Evolutionary conservation across 768 basidiomycete species (phyloP), one percentile per base, ranked within the genome.

Genomic region (Kwoniella dejecticola): DNA sequence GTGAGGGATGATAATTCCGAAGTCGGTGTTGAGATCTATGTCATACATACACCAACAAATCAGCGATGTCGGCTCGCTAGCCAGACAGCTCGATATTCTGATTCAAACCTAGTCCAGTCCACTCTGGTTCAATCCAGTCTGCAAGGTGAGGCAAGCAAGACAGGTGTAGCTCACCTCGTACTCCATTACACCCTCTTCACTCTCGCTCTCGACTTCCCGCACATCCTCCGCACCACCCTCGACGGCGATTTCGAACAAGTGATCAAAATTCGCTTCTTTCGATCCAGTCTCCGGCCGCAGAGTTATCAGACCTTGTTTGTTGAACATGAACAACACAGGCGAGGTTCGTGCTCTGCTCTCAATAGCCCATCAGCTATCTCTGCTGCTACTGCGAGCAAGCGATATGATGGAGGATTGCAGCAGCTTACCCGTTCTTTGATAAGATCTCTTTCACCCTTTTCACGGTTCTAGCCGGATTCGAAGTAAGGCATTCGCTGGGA

Each of bases 171-270:
- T 41, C 52, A 68, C 72, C 70, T 75, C 74, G 23, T 29, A 74
- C 29, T 62, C 54, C 7, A 41, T 4, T 5, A 44, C 66, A 2
- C 60, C 70, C 2, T 70, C 64, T 10, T 74, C 72, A 13, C 60
- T 50, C 24, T 74, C 72, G 10, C 60, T 50, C 24, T 62, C 59
- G 0, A 64, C 45, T 27, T 73, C 63, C 50, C 63, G 61, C 2
- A 78, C 77, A 62, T 78, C 77, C 50, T 78, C 75, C 21, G 77
- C 77, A 5, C 77, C 77, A 29, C 48, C 66, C 27, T 78, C 77
- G 2, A 75, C 59, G 10, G 69, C 73, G 4, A 74, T 40, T 12
- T 78, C 77, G 52, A 76, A 78, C 11, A 78, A 52, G 12, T 68
- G 63, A n/a, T 78, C 77, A 49, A 68, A 78, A 3, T 36, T 55